Evolutionary conservation across 2,329 filamentous ascomycete species (phyloP).

Genomic region (Waltergamsia citrina): DNA sequence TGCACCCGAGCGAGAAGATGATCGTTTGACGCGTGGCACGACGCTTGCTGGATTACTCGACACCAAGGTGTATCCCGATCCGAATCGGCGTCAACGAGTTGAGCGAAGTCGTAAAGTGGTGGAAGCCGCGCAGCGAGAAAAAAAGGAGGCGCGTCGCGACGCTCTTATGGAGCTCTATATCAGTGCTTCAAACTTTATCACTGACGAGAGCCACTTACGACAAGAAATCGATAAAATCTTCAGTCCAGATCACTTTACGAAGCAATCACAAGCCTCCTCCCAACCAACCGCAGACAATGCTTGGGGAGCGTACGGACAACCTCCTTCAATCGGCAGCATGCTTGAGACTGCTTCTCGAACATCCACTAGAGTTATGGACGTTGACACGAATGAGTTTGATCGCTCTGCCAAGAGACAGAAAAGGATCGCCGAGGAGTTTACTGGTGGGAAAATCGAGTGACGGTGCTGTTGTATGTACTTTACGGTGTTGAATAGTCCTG

Average conservation of each 20-base stretch:
- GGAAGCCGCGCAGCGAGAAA: slow-evolving; percentile 29
- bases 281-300: slow-evolving; percentile 33
- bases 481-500: too few species aligned
- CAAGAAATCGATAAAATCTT: slow-evolving; percentile 69
- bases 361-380: slow-evolving; percentile 24
- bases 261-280: slow-evolving; percentile 18
- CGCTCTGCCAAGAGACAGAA: slow-evolving; percentile 43
- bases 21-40: slow-evolving; percentile 63
- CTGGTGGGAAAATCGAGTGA: slow-evolving; percentile 50
- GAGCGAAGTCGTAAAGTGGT: slow-evolving; percentile 31
- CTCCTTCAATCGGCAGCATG: slow-evolving; percentile 34
- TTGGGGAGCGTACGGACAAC: slow-evolving; percentile 40
- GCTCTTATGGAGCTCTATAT: slow-evolving; percentile 83
- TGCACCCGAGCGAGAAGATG: slow-evolving; percentile 65
- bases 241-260: slow-evolving; percentile 46
- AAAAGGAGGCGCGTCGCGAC: slow-evolving; percentile 53
- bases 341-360: slow-evolving; percentile 23
- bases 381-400: slow-evolving; percentile 26
- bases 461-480: too few species aligned
- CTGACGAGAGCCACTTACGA: slow-evolving; percentile 68
- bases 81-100: slow-evolving; percentile 48
- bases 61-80: slow-evolving; percentile 49
- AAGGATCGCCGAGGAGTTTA: slow-evolving; percentile 47
- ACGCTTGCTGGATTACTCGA: slow-evolving; percentile 41
- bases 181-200: slow-evolving; percentile 79